Base-by-base conservation (phyloP, 208 protist species). In the Trypanosoma rangeli region DNA sequence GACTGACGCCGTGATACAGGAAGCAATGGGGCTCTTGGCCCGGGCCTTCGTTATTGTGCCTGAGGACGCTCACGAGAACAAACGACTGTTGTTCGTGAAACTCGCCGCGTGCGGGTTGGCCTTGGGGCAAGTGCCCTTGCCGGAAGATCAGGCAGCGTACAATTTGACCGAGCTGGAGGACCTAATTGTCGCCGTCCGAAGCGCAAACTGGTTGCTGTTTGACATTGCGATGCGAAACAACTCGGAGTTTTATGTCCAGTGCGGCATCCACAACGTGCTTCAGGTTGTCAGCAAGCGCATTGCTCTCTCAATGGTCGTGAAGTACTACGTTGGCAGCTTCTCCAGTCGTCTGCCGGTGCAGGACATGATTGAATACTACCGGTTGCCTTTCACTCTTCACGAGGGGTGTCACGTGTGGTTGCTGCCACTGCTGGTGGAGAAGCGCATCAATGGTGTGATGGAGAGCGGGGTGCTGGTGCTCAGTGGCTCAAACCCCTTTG, bases 371-470 rank as follows among this genome's bases (percentile, higher is more conserved):
- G 68, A 69, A 13, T 85, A 85, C 42, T 85, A 82, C 59, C 39
- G 70, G 42, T 50, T 94, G 35, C 80, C 84, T 22, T 85, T 87
- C 67, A 73, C 63, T 1, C 18, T 63, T 12, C 53, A 52, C 20
- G 73, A 75, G 53, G 78, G 22, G 0, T 68, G 73, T 39, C 31
- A 80, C 54, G 76, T 80, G 28, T 95, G 87, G 86, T 73, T 95
- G 66, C 70, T 95, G 65, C 90, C 90, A 28, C 74, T 95, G 48
- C 70, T 95, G 7, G 76, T 90, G 26, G 73, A 90, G 35, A 81
- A 78, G 74, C 61, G 68, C 55, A 91, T 95, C 55, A 92, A 94
- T 79, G 90, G 90, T 49, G 79, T 93, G 22, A 74, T 95, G n/a
- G 87, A 95, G 15, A 69, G 81, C 44, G 70, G 75, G 37, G 75